phyloP scores from a whole-genome alignment of 2,329 filamentous ascomycete genomes.

The Nakataea oryzae region DNA sequence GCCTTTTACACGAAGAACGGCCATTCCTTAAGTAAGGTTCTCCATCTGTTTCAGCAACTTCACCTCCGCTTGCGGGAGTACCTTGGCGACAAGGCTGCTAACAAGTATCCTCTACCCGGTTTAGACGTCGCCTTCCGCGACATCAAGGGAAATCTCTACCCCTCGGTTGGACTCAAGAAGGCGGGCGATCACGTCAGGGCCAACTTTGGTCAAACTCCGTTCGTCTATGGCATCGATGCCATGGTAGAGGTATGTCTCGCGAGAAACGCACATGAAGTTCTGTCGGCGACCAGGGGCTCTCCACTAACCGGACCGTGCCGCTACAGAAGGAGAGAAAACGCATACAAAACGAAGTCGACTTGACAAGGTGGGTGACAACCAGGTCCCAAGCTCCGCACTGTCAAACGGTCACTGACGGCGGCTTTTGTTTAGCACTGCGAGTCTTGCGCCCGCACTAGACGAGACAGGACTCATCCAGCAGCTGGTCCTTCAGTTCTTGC shows the following conservation, averaged over 20 bases:
- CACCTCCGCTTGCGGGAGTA: too few species aligned
- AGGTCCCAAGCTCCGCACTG: too few species aligned
- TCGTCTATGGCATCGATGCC: constrained; percentile 83
- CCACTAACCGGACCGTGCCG: not conserved
- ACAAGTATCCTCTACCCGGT: not conserved
- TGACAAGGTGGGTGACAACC: constrained; percentile 24
- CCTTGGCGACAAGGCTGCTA: not conserved
- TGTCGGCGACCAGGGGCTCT: not conserved
- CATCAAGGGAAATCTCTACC: constrained; percentile 52
- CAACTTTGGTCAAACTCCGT: constrained; percentile 65
- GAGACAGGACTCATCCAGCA: constrained; percentile 76
- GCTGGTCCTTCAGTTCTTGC: constrained; percentile 78
- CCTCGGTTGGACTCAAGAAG: constrained; percentile 55
- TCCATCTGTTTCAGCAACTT: not conserved
- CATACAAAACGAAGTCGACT: constrained; percentile 49
- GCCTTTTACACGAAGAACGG: constrained; percentile 65
- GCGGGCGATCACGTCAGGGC: constrained; percentile 48
- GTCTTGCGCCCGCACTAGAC: constrained; percentile 50
- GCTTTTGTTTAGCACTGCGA: constrained; percentile 35
- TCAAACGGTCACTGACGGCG: not conserved
- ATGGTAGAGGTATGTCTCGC: constrained; percentile 58
- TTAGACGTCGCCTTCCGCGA: constrained; percentile 62
- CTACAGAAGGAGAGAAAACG: constrained; percentile 47
- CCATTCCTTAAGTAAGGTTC: constrained; percentile 36
- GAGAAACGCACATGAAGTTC: not conserved